Conservation (phyloP, 768 basidiomycete species). For the Mycena galericulata region DNA sequence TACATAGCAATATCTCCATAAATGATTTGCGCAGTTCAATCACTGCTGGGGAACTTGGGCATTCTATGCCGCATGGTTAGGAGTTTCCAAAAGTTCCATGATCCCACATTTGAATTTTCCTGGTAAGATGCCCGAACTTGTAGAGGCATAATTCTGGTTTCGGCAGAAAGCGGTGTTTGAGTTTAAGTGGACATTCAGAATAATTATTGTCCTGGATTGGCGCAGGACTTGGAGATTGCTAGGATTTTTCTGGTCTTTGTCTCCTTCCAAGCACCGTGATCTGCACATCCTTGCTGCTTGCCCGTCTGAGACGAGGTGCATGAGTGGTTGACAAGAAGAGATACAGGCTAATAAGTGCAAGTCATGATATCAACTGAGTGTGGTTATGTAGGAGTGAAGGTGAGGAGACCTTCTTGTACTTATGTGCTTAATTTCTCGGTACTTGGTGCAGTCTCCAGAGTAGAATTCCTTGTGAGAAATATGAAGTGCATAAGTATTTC, state of each 20-base stretch:
- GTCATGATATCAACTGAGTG: too few species aligned
- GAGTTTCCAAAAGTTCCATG: not conserved
- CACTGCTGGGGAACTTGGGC: not conserved
- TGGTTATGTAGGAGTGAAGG: too few species aligned
- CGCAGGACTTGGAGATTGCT: not conserved
- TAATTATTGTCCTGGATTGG: not conserved
- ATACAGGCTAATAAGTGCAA: not conserved
- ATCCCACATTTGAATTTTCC: not conserved
- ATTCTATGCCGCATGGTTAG: not conserved
- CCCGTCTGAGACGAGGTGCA: not conserved
- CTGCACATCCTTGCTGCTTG: not conserved
- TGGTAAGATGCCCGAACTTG: too few species aligned
- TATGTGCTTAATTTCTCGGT: slow-evolving; percentile 1
- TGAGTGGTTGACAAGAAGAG: not conserved
- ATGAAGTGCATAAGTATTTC: not conserved
- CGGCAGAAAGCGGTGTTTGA: too few species aligned
- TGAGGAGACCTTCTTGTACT: not conserved
- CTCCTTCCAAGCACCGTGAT: too few species aligned
- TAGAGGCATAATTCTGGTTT: too few species aligned
- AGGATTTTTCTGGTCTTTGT: not conserved
- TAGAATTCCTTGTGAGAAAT: not conserved
- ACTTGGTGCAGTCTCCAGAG: not conserved
- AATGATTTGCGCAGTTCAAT: too few species aligned
- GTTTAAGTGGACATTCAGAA: too few species aligned
- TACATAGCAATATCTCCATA: too few species aligned